Base-by-base conservation (phyloP, 2,329 filamentous ascomycete species). In the Aspergillus neoniger region DNA sequence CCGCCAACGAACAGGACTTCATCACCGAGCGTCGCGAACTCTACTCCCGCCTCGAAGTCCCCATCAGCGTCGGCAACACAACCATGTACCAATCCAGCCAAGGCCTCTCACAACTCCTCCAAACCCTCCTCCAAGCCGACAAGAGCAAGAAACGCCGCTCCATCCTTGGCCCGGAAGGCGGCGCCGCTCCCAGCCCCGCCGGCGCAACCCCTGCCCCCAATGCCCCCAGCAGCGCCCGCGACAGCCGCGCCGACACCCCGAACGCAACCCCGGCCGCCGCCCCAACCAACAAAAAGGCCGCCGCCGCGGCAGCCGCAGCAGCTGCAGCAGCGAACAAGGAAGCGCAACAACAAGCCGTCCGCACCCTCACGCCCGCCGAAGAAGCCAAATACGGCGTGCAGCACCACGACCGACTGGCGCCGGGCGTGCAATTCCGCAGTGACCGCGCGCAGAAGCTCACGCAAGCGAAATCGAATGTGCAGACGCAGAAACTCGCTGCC, bases 131-230 rank as follows among this genome's bases (percentile, higher is more conserved):
- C 75, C 86, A 85, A 59, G 88, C 88, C 56, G 94, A 97, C 76
- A 93, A 95, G 75, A 88, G 88, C 63, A 96, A 96, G 82, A 97
- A 97, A 77, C 88, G 91, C 60, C 92, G 88, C 74, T 88, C 88
- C 4, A 79, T 90, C 25, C 83, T 89, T 69, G 86, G 84, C 2
- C 79, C 82, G 8, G 88, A 89, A 25, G 83, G 80, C 28, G 75
- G 76, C 30, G 65, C 76, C 32, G 65, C 71, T n/a, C 69, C 76
- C 52, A 79, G 70, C 77, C 85, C 72, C 74, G 86, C 63, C 79
- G 87, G 72, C 82, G 85, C 76, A 82, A 85, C 66, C 77, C 82
- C 41, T 4, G 70, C 71, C 5, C 67, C 72, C 57, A 67, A 67
- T 25, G 67, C 67, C 58, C 72, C 77, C 48, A 72, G 76, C 47